A percentile compares a stretch with the other conserved stretches of the same genome.
These are phyloP conservation scores for Boletellus ananas DNA, from an alignment of 768 basidiomycete genomes.

Conservation along the genomic window DNA sequence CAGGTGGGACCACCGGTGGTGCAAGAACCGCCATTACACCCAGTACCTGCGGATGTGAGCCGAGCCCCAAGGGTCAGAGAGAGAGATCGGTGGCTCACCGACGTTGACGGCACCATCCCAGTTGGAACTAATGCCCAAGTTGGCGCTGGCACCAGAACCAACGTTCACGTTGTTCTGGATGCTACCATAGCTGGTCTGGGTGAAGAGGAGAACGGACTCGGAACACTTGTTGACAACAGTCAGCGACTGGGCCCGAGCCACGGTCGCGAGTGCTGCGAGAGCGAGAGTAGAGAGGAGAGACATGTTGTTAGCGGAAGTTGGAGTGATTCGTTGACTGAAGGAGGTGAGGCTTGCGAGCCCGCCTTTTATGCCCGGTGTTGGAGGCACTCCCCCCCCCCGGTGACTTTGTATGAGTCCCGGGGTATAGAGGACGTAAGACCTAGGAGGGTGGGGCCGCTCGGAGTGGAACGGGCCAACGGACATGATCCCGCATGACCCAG, in stretches of 20 bases:
- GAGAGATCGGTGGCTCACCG: conserved; percentile 12
- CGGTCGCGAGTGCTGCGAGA: conserved; percentile 16
- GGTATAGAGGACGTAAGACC: neutral
- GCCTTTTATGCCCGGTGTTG: conserved; percentile 14
- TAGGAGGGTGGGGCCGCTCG: no score
- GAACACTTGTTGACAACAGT: conserved; percentile 14
- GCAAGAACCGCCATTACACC: conserved; percentile 25
- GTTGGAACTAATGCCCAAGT: conserved; percentile 30
- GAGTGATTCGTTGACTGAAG: neutral
- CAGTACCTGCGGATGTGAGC: conserved; percentile 25
- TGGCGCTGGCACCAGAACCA: conserved; percentile 17
- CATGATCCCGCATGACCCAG: neutral
- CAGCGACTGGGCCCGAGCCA: conserved; percentile 27
- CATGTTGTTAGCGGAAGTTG: conserved; percentile 16
- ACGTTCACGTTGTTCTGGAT: conserved; percentile 27
- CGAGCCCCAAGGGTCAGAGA: neutral
- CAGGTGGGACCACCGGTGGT: conserved; percentile 30
- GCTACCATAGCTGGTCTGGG: conserved; percentile 27
- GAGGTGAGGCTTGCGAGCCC: neutral
- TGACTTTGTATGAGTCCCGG: neutral
- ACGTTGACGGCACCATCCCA: conserved; percentile 32
- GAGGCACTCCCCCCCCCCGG: neutral
- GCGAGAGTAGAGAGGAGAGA: conserved; percentile 15
- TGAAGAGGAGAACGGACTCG: conserved; percentile 28
- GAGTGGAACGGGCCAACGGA: neutral